These are phyloP conservation scores for Medicago lupulina DNA, from an alignment of 306 rosid species.

Conservation along the genomic window DNA sequence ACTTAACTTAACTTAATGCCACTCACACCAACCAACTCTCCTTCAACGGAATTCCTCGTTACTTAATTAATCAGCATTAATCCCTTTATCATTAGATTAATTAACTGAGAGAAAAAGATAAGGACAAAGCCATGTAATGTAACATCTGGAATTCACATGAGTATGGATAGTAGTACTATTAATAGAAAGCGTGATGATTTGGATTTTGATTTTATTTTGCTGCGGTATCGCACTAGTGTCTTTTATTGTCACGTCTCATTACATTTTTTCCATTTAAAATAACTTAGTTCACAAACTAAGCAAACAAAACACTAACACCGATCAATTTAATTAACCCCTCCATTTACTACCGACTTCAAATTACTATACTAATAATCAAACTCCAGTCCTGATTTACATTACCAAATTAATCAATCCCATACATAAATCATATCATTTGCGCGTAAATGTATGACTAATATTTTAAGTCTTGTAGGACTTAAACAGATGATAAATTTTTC, in stretches of 20 bases:
- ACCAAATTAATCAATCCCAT: too few relatives aligned
- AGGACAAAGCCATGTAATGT: too few relatives aligned
- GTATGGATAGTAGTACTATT: neutral
- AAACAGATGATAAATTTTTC: too few relatives aligned
- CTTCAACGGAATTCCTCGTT: neutral
- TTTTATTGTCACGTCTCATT: constrained; percentile 4
- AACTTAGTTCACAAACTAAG: neutral
- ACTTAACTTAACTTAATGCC: constrained; percentile 37
- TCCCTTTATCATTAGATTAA: neutral
- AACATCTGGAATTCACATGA: neutral
- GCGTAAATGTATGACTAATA: too few relatives aligned
- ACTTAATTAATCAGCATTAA: constrained; percentile 15
- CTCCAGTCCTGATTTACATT: neutral
- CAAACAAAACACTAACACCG: neutral
- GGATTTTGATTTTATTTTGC: neutral
- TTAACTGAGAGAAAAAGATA: too few relatives aligned
- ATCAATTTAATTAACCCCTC: neutral
- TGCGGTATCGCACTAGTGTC: neutral
- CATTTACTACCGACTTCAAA: neutral
- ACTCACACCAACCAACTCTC: constrained; percentile 20
- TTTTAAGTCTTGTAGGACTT: too few relatives aligned
- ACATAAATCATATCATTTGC: too few relatives aligned
- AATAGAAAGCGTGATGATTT: neutral
- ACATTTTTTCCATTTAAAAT: neutral
- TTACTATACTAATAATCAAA: too few relatives aligned